Conservation (phyloP, 805 yeast genomes). For the Saturnispora galanensis region DNA sequence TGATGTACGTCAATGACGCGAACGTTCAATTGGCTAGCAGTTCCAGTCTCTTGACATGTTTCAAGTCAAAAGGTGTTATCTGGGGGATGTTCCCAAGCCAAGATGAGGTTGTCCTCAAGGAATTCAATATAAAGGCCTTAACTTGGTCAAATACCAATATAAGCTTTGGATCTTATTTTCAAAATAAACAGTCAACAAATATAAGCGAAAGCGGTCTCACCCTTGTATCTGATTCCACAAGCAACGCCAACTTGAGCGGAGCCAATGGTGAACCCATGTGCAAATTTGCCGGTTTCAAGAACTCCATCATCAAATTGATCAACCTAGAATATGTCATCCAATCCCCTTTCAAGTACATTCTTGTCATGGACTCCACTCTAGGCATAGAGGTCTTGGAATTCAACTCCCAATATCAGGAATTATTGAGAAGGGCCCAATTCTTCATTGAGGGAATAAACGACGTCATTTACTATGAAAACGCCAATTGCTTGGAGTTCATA, state of each 20-base stretch:
- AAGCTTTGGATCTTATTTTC: background rate
- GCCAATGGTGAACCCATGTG: slow-evolving; percentile 4
- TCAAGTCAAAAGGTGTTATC: slow-evolving; percentile 1
- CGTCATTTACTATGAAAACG: slow-evolving; percentile 9
- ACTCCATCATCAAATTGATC: slow-evolving; percentile 3
- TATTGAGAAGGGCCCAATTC: slow-evolving; percentile 4
- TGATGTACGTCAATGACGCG: slow-evolving; percentile 11
- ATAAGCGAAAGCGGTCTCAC: slow-evolving; percentile 5
- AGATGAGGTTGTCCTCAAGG: background rate
- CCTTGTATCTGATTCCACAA: background rate
- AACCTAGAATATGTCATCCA: slow-evolving; percentile 10
- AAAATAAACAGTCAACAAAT: background rate
- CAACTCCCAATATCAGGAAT: background rate
- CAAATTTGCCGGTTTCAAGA: slow-evolving; percentile 3
- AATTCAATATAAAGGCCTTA: background rate
- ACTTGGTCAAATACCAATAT: background rate
- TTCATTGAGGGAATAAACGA: background rate
- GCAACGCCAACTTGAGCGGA: slow-evolving; percentile 1
- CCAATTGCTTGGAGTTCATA: slow-evolving; percentile 9
- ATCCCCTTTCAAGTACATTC: slow-evolving; percentile 3
- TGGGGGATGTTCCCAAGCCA: slow-evolving; percentile 2
- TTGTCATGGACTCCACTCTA: slow-evolving; percentile 10
- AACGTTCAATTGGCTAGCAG: slow-evolving; percentile 10
- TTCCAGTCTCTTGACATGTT: slow-evolving; percentile 6
- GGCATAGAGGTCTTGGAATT: slow-evolving; percentile 8